phyloP scores from a whole-genome alignment of 2,329 filamentous ascomycete species.

The Cercospora beticola region DNA sequence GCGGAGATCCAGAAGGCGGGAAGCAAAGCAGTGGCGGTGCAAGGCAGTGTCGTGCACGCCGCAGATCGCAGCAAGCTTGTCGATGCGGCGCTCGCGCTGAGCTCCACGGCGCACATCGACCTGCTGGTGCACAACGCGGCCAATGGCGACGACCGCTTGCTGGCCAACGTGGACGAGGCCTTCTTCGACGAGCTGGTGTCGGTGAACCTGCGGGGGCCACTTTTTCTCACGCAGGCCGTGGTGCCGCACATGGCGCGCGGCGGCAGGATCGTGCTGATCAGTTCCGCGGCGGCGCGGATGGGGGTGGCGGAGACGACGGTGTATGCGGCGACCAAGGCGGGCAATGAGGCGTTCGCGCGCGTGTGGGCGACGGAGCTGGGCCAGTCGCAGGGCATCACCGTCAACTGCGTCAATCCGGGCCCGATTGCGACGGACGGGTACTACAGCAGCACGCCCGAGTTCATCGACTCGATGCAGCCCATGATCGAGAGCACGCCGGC shows the following conservation, averaged over 20 bases:
- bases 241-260: not conserved
- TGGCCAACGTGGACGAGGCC: not conserved
- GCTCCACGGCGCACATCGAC: not conserved
- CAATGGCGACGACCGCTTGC: not conserved
- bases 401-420: slow-evolving; percentile 16
- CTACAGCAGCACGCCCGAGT: not conserved
- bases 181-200: not conserved
- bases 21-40: too few species aligned
- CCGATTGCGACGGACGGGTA: slow-evolving; percentile 17
- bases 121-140: not conserved
- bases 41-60: too few species aligned
- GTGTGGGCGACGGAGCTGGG: slow-evolving; percentile 28
- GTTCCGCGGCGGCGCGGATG: not conserved
- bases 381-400: slow-evolving; percentile 22
- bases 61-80: too few species aligned
- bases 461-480: not conserved
- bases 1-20: too few species aligned
- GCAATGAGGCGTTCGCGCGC: slow-evolving; percentile 28
- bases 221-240: not conserved
- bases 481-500: slow-evolving; percentile 22
- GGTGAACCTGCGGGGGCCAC: not conserved
- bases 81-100: too few species aligned
- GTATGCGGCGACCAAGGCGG: slow-evolving; percentile 27
- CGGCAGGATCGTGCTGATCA: not conserved
- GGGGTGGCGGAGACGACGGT: not conserved